These are phyloP conservation scores for Leptographium flavum DNA, from an alignment of 2,329 filamentous ascomycete species.

Conservation along the genomic window DNA sequence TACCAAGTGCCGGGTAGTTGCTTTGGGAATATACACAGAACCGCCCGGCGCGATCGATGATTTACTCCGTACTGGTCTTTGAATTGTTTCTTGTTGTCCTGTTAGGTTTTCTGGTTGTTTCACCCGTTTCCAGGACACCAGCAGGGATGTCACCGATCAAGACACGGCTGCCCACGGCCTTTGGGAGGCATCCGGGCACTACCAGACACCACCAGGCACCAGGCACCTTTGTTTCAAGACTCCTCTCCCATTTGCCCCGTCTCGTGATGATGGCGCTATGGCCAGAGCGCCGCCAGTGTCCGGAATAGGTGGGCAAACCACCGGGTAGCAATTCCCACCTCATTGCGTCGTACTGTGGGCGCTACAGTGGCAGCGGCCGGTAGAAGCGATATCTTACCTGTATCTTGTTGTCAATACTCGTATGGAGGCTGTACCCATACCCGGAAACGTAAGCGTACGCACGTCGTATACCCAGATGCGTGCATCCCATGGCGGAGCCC, in stretches of 20 bases:
- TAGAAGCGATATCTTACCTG: too few species aligned
- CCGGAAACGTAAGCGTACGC: too few species aligned
- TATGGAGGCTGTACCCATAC: too few species aligned
- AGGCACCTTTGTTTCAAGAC: background rate
- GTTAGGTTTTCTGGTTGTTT: background rate
- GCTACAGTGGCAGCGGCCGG: too few species aligned
- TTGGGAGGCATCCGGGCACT: too few species aligned
- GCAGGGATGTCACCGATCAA: background rate
- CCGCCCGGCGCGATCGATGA: background rate
- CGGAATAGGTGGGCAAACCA: background rate
- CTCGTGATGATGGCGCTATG: background rate
- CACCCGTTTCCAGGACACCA: background rate
- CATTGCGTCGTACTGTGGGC: too few species aligned
- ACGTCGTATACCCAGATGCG: too few species aligned
- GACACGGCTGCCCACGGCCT: too few species aligned
- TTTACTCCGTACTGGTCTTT: background rate
- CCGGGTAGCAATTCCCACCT: background rate
- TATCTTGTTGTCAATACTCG: too few species aligned
- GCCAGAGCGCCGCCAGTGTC: background rate
- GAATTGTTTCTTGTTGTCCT: background rate
- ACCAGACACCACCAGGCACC: too few species aligned
- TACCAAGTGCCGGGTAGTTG: too few species aligned
- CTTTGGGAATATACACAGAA: background rate
- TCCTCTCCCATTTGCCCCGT: background rate
- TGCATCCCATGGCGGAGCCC: too few species aligned